phyloP scores from a whole-genome alignment of 306 rosid genomes.

The Cicer chorassanicum region DNA sequence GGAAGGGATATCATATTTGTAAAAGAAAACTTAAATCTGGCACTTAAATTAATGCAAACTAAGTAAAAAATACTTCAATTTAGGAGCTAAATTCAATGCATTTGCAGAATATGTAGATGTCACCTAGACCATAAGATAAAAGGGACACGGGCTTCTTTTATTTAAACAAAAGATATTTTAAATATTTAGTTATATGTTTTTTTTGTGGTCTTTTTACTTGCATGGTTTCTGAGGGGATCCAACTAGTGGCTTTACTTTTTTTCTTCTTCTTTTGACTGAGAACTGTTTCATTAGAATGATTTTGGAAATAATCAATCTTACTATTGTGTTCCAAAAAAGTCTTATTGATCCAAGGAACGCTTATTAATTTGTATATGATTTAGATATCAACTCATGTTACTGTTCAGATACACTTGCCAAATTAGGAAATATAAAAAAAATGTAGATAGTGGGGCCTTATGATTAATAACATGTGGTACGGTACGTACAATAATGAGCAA shows the following conservation, averaged over 20 bases:
- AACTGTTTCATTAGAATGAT: slow-evolving; percentile 35
- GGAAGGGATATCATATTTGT: not conserved
- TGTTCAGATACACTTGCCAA: slow-evolving; percentile 42
- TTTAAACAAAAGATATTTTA: slow-evolving; percentile 20
- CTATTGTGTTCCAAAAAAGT: slow-evolving; percentile 25
- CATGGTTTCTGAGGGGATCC: slow-evolving; percentile 24
- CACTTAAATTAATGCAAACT: not conserved
- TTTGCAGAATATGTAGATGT: not conserved
- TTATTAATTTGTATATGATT: slow-evolving; percentile 32
- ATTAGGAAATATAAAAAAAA: slow-evolving; percentile 44
- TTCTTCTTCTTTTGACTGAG: slow-evolving; percentile 14
- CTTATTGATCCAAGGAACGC: slow-evolving; percentile 44
- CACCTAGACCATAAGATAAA: not conserved
- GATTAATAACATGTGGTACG: slow-evolving; percentile 56
- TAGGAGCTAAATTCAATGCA: not conserved
- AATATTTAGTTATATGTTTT: not conserved
- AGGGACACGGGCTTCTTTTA: not conserved
- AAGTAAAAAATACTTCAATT: not conserved
- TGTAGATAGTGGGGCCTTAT: slow-evolving; percentile 45
- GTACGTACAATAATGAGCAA: slow-evolving; percentile 50
- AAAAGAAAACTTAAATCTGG: not conserved
- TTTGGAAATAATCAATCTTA: not conserved
- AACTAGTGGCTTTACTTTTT: slow-evolving; percentile 13
- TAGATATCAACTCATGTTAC: not conserved
- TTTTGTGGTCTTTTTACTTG: not conserved